phyloP scores from a whole-genome alignment of 2,329 filamentous ascomycete genomes.

The Fusarium veterinarium region DNA sequence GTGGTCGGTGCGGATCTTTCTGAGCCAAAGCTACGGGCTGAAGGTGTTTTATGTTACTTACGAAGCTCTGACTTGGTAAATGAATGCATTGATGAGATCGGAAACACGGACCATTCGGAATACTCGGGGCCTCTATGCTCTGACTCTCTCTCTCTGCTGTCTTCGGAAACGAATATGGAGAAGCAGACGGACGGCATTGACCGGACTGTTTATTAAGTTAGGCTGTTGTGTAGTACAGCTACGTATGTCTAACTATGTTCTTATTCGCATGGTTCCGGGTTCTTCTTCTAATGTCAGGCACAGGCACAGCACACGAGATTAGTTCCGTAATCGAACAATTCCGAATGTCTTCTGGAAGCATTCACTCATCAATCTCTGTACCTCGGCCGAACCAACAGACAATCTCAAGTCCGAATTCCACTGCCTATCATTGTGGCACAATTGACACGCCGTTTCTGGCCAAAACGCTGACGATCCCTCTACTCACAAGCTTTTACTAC shows the following conservation, averaged over 20 bases:
- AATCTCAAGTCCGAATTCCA: constrained; percentile 5
- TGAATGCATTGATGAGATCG: constrained; percentile 16
- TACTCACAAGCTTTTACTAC: not conserved
- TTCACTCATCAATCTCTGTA: not conserved
- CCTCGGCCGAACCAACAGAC: not conserved
- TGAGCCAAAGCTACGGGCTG: not conserved
- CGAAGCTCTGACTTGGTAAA: not conserved
- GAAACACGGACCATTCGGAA: constrained; percentile 11
- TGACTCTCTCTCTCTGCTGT: not conserved
- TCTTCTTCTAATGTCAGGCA: constrained; percentile 8
- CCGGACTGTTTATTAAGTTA: not conserved
- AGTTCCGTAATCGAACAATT: constrained; percentile 23
- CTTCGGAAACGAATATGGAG: not conserved
- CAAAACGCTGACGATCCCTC: not conserved
- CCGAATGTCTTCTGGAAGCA: constrained; percentile 31
- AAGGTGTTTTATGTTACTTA: not conserved
- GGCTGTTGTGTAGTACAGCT: not conserved
- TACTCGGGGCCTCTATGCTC: not conserved
- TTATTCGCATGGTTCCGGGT: constrained; percentile 15
- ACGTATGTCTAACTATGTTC: not conserved
- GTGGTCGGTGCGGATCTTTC: constrained; percentile 32
- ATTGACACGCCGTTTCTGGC: not conserved
- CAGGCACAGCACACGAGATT: not conserved
- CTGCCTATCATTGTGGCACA: not conserved
- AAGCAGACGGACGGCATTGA: not conserved